Conservation (phyloP, 208 protist species). For the Leishmania guyanensis region DNA sequence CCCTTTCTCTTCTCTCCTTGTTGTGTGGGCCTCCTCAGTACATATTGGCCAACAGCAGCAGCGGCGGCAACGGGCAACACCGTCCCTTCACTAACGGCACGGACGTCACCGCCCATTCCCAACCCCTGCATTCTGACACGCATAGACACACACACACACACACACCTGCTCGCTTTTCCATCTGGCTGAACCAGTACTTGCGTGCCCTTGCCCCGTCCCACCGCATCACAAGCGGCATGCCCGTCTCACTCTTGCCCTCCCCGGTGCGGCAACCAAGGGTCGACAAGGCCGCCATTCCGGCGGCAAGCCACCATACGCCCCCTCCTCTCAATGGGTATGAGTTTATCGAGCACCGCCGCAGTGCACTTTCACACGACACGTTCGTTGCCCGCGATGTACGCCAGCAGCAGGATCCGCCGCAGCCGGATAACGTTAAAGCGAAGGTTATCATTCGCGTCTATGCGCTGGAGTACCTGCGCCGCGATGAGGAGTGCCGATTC, state of each 20-base stretch:
- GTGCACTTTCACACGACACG: constrained; percentile 60
- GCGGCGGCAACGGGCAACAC: background rate
- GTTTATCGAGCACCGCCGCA: constrained; percentile 51
- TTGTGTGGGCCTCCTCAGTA: background rate
- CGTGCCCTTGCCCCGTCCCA: background rate
- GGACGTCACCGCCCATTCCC: background rate
- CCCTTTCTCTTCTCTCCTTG: background rate
- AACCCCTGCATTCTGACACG: background rate
- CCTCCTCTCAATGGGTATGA: constrained; percentile 53
- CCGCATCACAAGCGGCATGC: background rate
- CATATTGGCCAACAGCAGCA: background rate
- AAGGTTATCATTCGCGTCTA: constrained; percentile 69
- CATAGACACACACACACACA: constrained; percentile 8
- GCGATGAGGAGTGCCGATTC: constrained; percentile 45
- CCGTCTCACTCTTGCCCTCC: background rate
- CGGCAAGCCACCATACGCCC: constrained; percentile 36
- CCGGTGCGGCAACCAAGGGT: background rate
- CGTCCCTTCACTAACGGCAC: background rate
- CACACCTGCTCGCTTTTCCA: background rate
- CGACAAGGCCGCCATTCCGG: constrained; percentile 13
- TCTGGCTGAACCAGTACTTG: background rate
- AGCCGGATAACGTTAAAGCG: constrained; percentile 7
- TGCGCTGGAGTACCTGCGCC: constrained; percentile 56
- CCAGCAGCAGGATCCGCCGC: background rate
- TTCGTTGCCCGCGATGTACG: constrained; percentile 36